Evolutionary conservation across 495 filamentous ascomycete genomes (phyloP), one percentile per base, ranked within the genome.

Genomic region (Rhypophila decipiens): DNA sequence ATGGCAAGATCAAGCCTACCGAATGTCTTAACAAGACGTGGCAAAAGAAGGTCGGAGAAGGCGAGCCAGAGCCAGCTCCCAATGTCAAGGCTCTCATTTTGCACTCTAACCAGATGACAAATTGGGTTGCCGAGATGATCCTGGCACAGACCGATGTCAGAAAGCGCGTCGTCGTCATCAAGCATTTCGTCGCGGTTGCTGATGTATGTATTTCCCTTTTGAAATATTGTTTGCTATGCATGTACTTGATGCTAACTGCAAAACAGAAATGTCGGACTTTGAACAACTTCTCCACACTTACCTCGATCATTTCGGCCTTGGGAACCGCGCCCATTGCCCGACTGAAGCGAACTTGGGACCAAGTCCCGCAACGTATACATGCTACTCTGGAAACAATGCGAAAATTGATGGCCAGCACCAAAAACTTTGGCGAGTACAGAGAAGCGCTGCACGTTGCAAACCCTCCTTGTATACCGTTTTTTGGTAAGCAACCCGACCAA

Each of bases 81-180:
- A 97, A 98, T 61, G 89, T 98, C 51, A 95, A 96, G 64, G 85
- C 89, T 10, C 74, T 98, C 50, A 98, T 98, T 67, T 75, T 97
- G 36, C 93, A 98, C 64, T 96, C 94, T 0, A 98, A 98, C 54
- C 91, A 96, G 64, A 79, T 97, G 66, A 97, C 93, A 17, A 98
- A 97, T 65, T 97, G 94, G 94, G 93, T 98, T 44, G 93, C 93
- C n/a, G 90, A 98, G 64, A 97, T 97, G 93, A 97, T 98, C 55
- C 72, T 98, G 57, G 88, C 82, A 2, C 94, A 98, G 63, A 74
- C 78, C 24, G 93, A 97, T 63, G 87, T 95, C 41, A 93, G 90
- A 72, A 95, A 95, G 66, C 79, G 93, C 50, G 93, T 97, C 22
- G 84, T 94, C 17, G 94, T 98, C 33, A 96, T 98, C 67, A 97